These are phyloP conservation scores for Evansstolkia leycettana DNA, from an alignment of 495 filamentous ascomycete species.

Conservation along the genomic window DNA sequence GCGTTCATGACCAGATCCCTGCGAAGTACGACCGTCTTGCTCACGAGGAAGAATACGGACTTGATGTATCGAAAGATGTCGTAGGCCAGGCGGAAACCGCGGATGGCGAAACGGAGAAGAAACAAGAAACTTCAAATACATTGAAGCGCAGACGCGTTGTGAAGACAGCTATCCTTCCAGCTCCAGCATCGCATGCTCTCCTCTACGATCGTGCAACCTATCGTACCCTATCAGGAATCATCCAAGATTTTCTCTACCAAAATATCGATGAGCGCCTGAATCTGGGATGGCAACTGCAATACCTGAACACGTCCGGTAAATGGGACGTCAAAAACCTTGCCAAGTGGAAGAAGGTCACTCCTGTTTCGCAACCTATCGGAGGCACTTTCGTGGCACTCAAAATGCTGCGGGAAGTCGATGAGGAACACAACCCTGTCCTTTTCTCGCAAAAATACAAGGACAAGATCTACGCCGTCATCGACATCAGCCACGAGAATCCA, in stretches of 20 bases:
- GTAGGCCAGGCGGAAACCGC: slow-evolving; percentile 12
- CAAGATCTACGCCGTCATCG: slow-evolving; percentile 62
- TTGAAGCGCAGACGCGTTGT: slow-evolving; percentile 36
- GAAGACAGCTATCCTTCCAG: slow-evolving; percentile 58
- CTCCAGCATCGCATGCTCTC: slow-evolving; percentile 72
- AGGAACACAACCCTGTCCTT: slow-evolving; percentile 60
- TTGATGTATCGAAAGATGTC: slow-evolving; percentile 4
- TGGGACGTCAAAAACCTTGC: slow-evolving; percentile 96
- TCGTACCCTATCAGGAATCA: slow-evolving; percentile 65
- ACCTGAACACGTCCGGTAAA: slow-evolving; percentile 78
- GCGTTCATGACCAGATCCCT: slow-evolving; percentile 15
- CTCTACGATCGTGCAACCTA: slow-evolving; percentile 68
- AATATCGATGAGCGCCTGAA: slow-evolving; percentile 67
- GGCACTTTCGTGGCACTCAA: slow-evolving; percentile 77
- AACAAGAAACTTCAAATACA: slow-evolving; percentile 5
- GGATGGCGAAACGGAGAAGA: slow-evolving; percentile 2
- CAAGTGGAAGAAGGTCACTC: slow-evolving; percentile 72
- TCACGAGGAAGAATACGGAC: slow-evolving; percentile 15
- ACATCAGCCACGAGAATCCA: slow-evolving; percentile 79
- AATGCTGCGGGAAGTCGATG: slow-evolving; percentile 76
- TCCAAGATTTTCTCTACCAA: slow-evolving; percentile 66
- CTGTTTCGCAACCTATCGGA: slow-evolving; percentile 65
- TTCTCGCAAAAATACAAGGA: slow-evolving; percentile 60
- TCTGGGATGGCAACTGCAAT: slow-evolving; percentile 80
- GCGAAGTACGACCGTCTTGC: slow-evolving; percentile 6